Evolutionary conservation across 257 asterid genomes (phyloP).

Genomic region (Orobanche coerulescens): DNA sequence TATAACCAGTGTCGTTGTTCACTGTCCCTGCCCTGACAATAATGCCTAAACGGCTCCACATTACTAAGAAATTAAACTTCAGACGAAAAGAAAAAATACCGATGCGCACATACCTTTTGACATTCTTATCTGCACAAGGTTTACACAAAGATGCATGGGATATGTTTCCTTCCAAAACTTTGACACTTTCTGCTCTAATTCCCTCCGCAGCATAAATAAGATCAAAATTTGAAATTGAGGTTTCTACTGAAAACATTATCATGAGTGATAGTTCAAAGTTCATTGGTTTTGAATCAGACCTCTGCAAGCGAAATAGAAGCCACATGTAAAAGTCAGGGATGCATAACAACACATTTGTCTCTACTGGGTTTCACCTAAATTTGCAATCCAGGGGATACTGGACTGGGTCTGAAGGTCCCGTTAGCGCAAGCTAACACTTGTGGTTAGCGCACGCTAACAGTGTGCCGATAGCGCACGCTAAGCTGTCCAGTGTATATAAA

Average conservation of each 20-base stretch:
- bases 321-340: conserved; percentile 47
- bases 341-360: conserved; percentile 39
- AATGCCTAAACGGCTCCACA: conserved; percentile 26
- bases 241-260: not conserved
- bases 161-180: conserved; percentile 64
- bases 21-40: conserved; percentile 52
- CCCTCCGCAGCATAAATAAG: conserved; percentile 34
- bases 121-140: conserved; percentile 62
- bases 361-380: too few species aligned
- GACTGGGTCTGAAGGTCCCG: too few species aligned
- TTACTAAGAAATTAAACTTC: conserved; percentile 5
- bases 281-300: conserved; percentile 35
- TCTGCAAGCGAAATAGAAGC: conserved; percentile 62
- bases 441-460: too few species aligned
- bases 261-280: not conserved
- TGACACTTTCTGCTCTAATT: conserved; percentile 31
- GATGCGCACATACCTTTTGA: conserved; percentile 31
- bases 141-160: conserved; percentile 54
- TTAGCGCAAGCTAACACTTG: too few species aligned
- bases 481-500: too few species aligned
- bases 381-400: too few species aligned
- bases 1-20: conserved; percentile 45
- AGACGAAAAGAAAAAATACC: not conserved
- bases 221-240: not conserved
- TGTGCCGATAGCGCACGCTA: too few species aligned